Base-by-base conservation (phyloP, 768 basidiomycete species). In the Sistotremastrum suecicum region DNA sequence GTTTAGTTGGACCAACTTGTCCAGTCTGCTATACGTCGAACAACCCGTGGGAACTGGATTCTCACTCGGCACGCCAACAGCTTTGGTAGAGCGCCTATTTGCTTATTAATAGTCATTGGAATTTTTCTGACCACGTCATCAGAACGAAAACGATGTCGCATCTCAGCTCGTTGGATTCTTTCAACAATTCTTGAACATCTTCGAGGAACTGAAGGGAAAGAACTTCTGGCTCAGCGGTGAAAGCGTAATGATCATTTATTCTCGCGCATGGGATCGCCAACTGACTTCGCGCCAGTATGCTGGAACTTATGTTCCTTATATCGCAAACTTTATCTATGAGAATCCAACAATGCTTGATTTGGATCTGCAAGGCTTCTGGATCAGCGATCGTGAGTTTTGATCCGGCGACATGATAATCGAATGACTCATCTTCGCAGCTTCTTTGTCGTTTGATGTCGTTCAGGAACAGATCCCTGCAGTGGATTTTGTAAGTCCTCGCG, bases 31-130 rank as follows among this genome's bases (percentile, higher is more conserved):
- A 11, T 87, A 72, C 67, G 73, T 86, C 7, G 84, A 87, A 51
- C 84, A 85, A 51, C 83, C 83, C 3, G 76, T 86, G 32, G 83
- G 83, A 4, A 85, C 83, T 4, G 83, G 83, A 0, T 86, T 78
- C 58, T 80, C 80, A 2, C 79, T 80, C 49, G 83, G 83, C 11
- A 64, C 50, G 9, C 81, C 83, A 0, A 74, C 77, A 20, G 20
- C 20, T 20, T 33, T 35, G 29, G 20, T 4, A 12, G 29, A 39
- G 3, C 9, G n/a, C 39, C n/a, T 8, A 29, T 41, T 20, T 20
- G 20, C 20, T 20, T 20, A n/a, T 32, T 37, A 4, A 34, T 30
- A 31, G 32, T 47, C 32, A 29, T 11, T 8, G 10, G 20, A 10
- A 34, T 44, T 31, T 12, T 35, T 5, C 29, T 9, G 5, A 12